Evolutionary conservation across 805 yeast species (phyloP).

Genomic region (Lipomyces kockii): DNA sequence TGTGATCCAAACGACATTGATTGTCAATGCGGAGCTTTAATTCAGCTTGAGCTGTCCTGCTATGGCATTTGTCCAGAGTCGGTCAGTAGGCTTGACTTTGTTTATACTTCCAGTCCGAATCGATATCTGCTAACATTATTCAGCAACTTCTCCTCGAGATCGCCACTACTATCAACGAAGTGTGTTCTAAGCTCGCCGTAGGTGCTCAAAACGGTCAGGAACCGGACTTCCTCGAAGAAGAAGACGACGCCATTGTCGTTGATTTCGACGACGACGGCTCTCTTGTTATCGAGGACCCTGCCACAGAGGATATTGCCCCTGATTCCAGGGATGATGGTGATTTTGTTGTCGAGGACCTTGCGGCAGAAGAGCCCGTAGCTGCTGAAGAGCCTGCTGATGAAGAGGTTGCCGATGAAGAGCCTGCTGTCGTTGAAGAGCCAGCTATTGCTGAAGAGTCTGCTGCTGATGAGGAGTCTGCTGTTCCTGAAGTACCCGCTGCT

Average conservation of each 20-base stretch:
- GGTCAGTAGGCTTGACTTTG: slow-evolving; percentile 10
- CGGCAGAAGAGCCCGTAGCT: not conserved
- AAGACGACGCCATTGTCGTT: not conserved
- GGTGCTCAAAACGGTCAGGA: slow-evolving; percentile 15
- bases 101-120: not conserved
- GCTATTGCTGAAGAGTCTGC: slow-evolving; percentile 8
- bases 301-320: not conserved
- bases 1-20: slow-evolving; percentile 26
- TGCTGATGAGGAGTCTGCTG: not conserved
- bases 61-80: slow-evolving; percentile 36
- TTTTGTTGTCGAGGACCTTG: slow-evolving; percentile 11
- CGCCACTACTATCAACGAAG: slow-evolving; percentile 27
- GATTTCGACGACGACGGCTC: slow-evolving; percentile 1
- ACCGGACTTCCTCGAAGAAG: slow-evolving; percentile 10
- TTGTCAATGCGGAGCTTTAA: slow-evolving; percentile 33
- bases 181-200: slow-evolving; percentile 24
- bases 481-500: slow-evolving; percentile 2
- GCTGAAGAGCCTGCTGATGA: slow-evolving; percentile 1
- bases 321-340: not conserved
- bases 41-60: slow-evolving; percentile 35
- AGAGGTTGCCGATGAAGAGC: not conserved
- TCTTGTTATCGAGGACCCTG: slow-evolving; percentile 5
- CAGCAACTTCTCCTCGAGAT: slow-evolving; percentile 27
- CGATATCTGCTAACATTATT: slow-evolving; percentile 2
- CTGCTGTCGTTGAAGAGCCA: slow-evolving; percentile 37